phyloP scores from a whole-genome alignment of 1,284 basidiomycete genomes.

The Moesziomyces antarcticus region DNA sequence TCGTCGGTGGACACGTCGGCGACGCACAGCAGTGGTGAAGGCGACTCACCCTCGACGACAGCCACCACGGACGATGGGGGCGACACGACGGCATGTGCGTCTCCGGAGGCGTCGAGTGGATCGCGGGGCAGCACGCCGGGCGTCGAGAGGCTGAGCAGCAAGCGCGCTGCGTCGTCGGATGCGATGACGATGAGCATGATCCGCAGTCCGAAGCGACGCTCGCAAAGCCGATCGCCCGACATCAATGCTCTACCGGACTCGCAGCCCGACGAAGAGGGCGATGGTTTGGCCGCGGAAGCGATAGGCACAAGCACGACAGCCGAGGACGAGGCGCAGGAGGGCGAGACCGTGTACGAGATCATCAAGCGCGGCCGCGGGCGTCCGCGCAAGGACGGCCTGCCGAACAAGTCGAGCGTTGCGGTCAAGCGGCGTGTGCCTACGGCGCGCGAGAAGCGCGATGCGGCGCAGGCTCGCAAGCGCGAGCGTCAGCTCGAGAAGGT shows the following conservation, averaged over 20 bases:
- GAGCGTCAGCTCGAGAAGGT: constrained; percentile 46
- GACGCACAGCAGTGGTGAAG: constrained; percentile 54
- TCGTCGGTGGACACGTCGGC: constrained; percentile 55
- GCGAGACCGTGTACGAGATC: constrained; percentile 24
- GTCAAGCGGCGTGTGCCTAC: constrained; percentile 43
- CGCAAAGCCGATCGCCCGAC: constrained; percentile 51
- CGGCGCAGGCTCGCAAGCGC: constrained; percentile 44
- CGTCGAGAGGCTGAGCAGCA: constrained; percentile 44
- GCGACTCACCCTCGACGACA: constrained; percentile 47
- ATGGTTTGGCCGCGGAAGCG: not conserved
- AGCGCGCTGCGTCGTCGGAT: constrained; percentile 52
- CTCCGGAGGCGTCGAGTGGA: constrained; percentile 24
- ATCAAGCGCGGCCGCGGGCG: constrained; percentile 48
- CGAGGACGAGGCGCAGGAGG: constrained; percentile 8
- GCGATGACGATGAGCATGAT: constrained; percentile 49
- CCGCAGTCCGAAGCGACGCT: constrained; percentile 55
- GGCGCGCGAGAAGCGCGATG: constrained; percentile 45
- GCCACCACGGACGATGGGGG: constrained; percentile 55
- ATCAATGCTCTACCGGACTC: constrained; percentile 8
- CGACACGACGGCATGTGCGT: constrained; percentile 40
- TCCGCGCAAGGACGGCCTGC: constrained; percentile 49
- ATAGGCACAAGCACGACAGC: not conserved
- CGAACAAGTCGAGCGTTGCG: constrained; percentile 46
- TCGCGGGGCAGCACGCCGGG: constrained; percentile 44
- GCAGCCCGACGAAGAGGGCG: not conserved